Evolutionary conservation across 1,284 basidiomycete species (phyloP).

Genomic region (Trametes versicolor): DNA sequence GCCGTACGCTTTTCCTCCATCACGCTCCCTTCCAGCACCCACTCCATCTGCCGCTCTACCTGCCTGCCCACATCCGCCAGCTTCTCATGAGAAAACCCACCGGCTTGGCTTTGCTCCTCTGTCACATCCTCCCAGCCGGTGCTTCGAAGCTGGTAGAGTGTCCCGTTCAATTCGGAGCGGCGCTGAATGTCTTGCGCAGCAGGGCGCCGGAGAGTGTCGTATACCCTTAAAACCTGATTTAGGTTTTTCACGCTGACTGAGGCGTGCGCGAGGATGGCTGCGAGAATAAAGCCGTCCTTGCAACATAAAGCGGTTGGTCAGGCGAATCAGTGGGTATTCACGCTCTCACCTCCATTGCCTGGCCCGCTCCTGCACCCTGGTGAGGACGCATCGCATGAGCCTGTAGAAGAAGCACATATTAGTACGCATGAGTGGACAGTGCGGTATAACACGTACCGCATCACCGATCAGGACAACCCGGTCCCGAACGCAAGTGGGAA

Average conservation of each 20-base stretch:
- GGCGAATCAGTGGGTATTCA: conserved; percentile 7
- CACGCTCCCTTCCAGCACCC: conserved; percentile 17
- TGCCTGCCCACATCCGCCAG: conserved; percentile 15
- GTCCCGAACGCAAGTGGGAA: conserved; percentile 40
- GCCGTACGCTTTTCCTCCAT: conserved; percentile 21
- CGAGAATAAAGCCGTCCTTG: background rate
- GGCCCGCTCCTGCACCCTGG: conserved; percentile 52
- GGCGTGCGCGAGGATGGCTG: background rate
- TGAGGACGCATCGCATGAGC: conserved; percentile 54
- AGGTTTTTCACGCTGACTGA: conserved; percentile 32
- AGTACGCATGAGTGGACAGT: background rate
- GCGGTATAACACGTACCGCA: conserved; percentile 40
- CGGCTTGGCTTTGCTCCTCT: conserved; percentile 19
- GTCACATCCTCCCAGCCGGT: conserved; percentile 23
- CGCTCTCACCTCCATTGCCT: conserved; percentile 48
- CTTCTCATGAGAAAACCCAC: conserved; percentile 16
- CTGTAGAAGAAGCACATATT: conserved; percentile 30
- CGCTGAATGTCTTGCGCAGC: conserved; percentile 35
- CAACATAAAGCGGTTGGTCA: background rate
- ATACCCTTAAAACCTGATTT: conserved; percentile 43
- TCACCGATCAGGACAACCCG: conserved; percentile 49
- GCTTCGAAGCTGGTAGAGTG: conserved; percentile 24
- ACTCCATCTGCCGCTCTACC: conserved; percentile 13
- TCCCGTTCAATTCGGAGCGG: conserved; percentile 24
- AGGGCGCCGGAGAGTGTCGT: conserved; percentile 50